phyloP scores from a whole-genome alignment of 2,329 filamentous ascomycete genomes.

The Verticillium klebahnii region DNA sequence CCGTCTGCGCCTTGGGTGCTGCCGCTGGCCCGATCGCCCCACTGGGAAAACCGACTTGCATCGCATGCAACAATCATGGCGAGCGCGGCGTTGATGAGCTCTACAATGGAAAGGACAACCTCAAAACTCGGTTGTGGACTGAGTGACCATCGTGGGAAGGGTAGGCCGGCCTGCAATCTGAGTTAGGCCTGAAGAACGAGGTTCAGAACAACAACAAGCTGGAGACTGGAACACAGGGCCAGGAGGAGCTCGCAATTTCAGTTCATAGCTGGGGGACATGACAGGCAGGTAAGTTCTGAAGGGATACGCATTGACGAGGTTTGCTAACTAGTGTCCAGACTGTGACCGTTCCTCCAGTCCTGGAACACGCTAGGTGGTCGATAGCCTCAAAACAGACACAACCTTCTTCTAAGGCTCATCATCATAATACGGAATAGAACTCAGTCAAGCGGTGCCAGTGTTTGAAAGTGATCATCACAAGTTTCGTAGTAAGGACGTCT shows the following conservation, averaged over 20 bases:
- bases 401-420: too few relatives aligned
- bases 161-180: not conserved
- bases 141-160: not conserved
- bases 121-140: not conserved
- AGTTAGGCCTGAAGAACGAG: not conserved
- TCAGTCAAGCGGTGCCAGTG: too few relatives aligned
- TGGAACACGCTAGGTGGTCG: too few relatives aligned
- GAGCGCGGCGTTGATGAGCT: not conserved
- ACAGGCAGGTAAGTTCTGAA: not conserved
- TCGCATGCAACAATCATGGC: not conserved
- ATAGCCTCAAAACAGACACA: too few relatives aligned
- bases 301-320: too few relatives aligned
- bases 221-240: not conserved
- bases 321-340: too few relatives aligned
- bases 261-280: not conserved
- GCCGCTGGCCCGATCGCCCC: not conserved
- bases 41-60: not conserved
- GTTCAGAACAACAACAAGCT: not conserved
- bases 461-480: too few relatives aligned
- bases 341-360: too few relatives aligned
- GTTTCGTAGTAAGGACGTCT: too few relatives aligned
- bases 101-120: not conserved
- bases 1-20: not conserved
- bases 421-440: too few relatives aligned
- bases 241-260: not conserved